Conservation (phyloP, 495 filamentous ascomycete genomes). For the Sabuloglossum arenarium region DNA sequence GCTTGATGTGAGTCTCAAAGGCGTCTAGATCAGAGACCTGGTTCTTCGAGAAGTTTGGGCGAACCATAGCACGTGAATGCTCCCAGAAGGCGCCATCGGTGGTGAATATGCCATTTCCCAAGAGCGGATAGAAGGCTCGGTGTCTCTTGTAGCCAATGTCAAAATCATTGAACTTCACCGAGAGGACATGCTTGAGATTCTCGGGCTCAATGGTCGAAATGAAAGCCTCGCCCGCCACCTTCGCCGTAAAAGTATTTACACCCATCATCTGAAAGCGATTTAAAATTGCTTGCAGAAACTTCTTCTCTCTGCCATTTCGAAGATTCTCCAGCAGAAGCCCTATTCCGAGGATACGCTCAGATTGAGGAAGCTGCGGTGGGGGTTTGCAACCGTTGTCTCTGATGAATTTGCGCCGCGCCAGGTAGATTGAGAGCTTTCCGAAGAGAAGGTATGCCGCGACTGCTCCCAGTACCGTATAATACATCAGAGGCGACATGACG, state of each 20-base stretch:
- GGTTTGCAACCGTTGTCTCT: neutral
- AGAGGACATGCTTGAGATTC: slow-evolving; percentile 42
- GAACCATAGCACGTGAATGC: slow-evolving; percentile 36
- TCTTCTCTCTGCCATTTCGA: neutral
- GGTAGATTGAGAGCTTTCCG: neutral
- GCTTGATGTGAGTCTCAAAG: slow-evolving; percentile 37
- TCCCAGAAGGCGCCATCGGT: slow-evolving; percentile 44
- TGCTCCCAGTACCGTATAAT: neutral
- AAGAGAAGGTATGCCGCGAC: neutral
- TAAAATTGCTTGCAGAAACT: neutral
- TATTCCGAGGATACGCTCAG: neutral
- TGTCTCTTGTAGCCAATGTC: slow-evolving; percentile 28
- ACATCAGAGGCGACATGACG: neutral
- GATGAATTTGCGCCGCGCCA: neutral
- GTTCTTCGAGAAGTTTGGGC: slow-evolving; percentile 39
- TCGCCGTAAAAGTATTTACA: neutral
- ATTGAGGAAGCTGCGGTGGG: neutral
- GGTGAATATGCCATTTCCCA: slow-evolving; percentile 55
- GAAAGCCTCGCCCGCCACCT: slow-evolving; percentile 2
- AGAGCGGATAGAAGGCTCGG: slow-evolving; percentile 27
- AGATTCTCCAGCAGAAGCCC: neutral
- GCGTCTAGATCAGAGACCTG: slow-evolving; percentile 37
- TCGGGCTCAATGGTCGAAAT: slow-evolving; percentile 36
- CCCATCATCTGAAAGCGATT: neutral
- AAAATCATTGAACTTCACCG: slow-evolving; percentile 38